Evolutionary conservation across 2,329 filamentous ascomycete genomes (phyloP).

Genomic region (Lasiodiplodia sp.): DNA sequence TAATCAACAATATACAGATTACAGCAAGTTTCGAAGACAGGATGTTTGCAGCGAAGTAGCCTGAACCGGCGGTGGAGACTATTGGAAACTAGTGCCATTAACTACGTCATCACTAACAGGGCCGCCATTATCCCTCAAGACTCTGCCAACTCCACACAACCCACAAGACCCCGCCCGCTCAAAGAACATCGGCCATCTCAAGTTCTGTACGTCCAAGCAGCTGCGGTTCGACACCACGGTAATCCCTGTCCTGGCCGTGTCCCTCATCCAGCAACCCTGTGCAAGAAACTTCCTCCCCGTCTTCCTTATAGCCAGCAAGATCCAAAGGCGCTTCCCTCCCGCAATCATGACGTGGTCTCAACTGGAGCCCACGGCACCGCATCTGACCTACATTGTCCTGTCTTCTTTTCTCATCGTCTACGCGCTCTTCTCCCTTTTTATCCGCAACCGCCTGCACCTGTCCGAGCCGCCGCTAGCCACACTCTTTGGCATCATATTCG

Average conservation of each 20-base stretch:
- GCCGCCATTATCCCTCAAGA: not conserved
- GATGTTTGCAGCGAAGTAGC: not conserved
- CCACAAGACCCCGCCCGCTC: no score
- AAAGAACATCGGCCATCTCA: no score
- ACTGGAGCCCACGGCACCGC: slow-evolving; percentile 55
- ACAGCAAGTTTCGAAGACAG: not conserved
- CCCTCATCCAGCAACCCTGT: not conserved
- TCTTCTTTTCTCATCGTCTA: slow-evolving; percentile 56
- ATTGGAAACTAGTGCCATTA: not conserved
- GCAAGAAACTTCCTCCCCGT: not conserved
- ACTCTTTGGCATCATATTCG: slow-evolving; percentile 54
- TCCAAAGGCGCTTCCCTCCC: not conserved
- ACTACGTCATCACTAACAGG: not conserved
- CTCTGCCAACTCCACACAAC: no score
- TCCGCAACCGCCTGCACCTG: slow-evolving; percentile 57
- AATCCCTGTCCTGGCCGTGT: not conserved
- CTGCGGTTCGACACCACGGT: no score
- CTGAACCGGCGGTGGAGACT: not conserved
- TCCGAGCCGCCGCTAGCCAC: slow-evolving; percentile 58
- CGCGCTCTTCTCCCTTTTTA: slow-evolving; percentile 54
- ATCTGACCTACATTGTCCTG: slow-evolving; percentile 54
- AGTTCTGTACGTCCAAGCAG: no score
- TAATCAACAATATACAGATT: no score
- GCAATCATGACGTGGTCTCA: slow-evolving; percentile 50
- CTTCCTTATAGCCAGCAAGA: not conserved